A percentile compares a stretch with the other conserved stretches of the same genome.
Conservation (phyloP, 2,329 filamentous ascomycete species). For the Daldinia eschscholtzii region DNA sequence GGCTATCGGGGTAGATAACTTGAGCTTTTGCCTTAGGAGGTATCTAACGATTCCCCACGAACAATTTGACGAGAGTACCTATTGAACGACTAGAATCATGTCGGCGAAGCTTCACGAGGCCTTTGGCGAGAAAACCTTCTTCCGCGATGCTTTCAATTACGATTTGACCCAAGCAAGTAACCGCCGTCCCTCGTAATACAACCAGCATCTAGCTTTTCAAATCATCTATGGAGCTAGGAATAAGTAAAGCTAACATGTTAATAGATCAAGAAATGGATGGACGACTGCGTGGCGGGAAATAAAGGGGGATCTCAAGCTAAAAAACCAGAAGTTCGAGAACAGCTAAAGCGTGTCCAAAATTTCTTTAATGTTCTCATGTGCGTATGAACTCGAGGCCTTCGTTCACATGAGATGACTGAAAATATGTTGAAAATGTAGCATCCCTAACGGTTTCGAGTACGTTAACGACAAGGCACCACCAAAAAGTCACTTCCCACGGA, state of each 20-base stretch:
- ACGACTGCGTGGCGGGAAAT: background rate
- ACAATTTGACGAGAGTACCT: background rate
- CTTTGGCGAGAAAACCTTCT: background rate
- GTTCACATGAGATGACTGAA: background rate
- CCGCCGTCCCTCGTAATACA: no score
- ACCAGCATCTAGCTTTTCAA: background rate
- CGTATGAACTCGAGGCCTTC: background rate
- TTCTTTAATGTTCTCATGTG: background rate
- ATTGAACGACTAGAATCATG: background rate
- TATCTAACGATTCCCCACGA: background rate
- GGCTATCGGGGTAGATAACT: background rate
- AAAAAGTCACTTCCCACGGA: background rate
- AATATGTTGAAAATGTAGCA: background rate
- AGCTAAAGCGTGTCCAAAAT: background rate
- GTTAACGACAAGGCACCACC: background rate
- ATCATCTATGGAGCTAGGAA: background rate
- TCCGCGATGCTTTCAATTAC: background rate
- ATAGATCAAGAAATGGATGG: slow-evolving; percentile 2
- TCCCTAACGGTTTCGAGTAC: background rate
- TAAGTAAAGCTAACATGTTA: background rate
- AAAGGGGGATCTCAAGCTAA: background rate
- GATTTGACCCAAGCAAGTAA: background rate
- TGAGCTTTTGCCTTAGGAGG: background rate
- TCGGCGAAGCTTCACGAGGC: background rate
- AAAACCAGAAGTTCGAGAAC: background rate